A percentile compares a stretch with the other conserved stretches of the same genome.
These are phyloP conservation scores for Phytopythium kandeliae DNA, from an alignment of 352 stramenopile species.

Conservation along the genomic window DNA sequence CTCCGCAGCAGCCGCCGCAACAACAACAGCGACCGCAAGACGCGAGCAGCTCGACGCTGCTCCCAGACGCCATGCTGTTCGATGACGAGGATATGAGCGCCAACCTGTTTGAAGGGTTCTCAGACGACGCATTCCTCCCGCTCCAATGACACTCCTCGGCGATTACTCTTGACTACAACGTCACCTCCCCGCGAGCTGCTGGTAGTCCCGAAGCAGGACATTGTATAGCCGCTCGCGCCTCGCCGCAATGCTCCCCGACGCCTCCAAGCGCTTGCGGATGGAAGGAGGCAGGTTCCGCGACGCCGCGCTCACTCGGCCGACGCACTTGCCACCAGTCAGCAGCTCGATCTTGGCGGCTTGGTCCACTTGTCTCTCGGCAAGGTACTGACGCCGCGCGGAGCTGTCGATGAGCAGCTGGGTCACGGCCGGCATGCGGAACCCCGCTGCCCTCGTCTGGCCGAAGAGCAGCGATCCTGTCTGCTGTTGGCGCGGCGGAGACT, in stretches of 20 bases:
- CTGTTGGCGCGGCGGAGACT: neutral
- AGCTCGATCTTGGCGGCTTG: constrained; percentile 65
- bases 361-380: constrained; percentile 27
- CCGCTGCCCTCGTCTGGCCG: neutral
- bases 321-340: constrained; percentile 52
- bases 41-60: constrained; percentile 12
- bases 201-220: constrained; percentile 43
- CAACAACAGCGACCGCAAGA: constrained; percentile 14
- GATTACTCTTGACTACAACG: neutral
- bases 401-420: constrained; percentile 44
- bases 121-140: constrained; percentile 62
- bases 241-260: constrained; percentile 30
- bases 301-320: constrained; percentile 37
- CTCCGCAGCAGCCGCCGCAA: constrained; percentile 14
- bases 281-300: constrained; percentile 45
- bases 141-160: neutral
- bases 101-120: constrained; percentile 75
- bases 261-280: constrained; percentile 40
- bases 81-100: constrained; percentile 26
- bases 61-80: constrained; percentile 27
- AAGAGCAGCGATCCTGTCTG: neutral
- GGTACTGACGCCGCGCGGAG: constrained; percentile 18
- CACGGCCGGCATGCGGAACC: constrained; percentile 22
- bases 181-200: constrained; percentile 12
- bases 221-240: constrained; percentile 52